Base-by-base conservation (phyloP, 495 filamentous ascomycete genomes). In the Penicillium alfredii region DNA sequence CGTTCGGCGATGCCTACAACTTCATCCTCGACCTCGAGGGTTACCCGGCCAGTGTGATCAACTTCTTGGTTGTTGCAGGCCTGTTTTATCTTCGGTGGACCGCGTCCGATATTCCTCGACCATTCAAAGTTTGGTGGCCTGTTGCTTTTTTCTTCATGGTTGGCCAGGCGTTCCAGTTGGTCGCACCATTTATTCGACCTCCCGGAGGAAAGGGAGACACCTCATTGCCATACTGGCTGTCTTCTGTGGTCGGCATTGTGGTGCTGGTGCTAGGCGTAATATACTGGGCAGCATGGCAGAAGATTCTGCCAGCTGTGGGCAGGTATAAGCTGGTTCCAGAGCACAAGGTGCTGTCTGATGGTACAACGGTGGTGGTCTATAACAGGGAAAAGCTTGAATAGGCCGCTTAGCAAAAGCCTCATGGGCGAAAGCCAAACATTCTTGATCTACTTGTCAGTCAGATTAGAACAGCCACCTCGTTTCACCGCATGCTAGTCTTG, bases 11-110 rank as follows among this genome's bases (percentile, higher is more conserved):
- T 38, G 76, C 77, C 3, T 86, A 84, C 44, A 73, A 73, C 19
- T 84, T 86, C 47, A 81, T 83, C 33, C 60, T 82, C 5, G 76
- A 83, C 24, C 72, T 84, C 0, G 77, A 81, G 42, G 79, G 77
- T 0, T 86, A 85, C 49, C 76, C 80, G 0, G 67, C 61, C 2
- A 74, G 79, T 34, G 60, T 82, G 33, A 73, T 76, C 27, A 66
- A 68, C 5, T 52, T 85, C 8, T 71, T 78, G 0, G 68, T 71
- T 6, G 69, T 74, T 0, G 32, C 76, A 15, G 81, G 81, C 0
- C 53, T 84, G 0, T 58, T 86, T 14, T 72, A 70, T 55, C 71
- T 86, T 7, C 70, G 81, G 5, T 71, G 62, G 50, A 69, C 64
- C 19, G 51, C 72, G 16, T 71, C 72, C 8, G 63, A 81, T 28